phyloP scores from a whole-genome alignment of 2,329 filamentous ascomycete genomes.

The Cyphellophora europaea region DNA sequence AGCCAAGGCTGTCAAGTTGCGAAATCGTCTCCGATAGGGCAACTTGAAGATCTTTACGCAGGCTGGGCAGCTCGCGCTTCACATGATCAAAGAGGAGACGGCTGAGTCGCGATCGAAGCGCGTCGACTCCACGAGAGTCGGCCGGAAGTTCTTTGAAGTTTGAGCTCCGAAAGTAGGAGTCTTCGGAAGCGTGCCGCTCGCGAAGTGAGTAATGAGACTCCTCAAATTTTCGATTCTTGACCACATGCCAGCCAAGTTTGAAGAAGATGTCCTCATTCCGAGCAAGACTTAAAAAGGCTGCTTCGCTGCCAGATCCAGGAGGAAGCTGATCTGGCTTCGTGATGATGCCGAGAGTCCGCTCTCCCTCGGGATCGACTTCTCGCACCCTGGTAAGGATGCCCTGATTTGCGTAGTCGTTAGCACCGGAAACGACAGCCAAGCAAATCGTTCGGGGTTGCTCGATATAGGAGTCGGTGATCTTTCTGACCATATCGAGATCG shows the following conservation, averaged over 20 bases:
- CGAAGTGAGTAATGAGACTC: constrained; percentile 8
- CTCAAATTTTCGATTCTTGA: constrained; percentile 19
- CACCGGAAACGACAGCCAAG: constrained; percentile 36
- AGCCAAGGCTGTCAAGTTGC: constrained; percentile 21
- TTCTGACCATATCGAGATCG: constrained; percentile 46
- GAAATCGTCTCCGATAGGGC: no score
- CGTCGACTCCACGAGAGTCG: background rate
- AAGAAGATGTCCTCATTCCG: constrained; percentile 29
- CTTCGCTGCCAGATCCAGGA: constrained; percentile 26
- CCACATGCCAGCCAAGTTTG: constrained; percentile 22
- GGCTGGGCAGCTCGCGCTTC: constrained; percentile 12
- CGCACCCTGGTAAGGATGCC: constrained; percentile 28
- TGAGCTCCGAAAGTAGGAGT: background rate
- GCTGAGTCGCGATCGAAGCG: constrained; percentile 16
- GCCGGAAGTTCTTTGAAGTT: background rate
- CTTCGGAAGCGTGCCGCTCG: constrained; percentile 14
- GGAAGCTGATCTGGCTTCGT: constrained; percentile 37
- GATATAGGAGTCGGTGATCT: constrained; percentile 34
- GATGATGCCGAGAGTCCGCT: constrained; percentile 36
- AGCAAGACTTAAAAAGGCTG: constrained; percentile 26
- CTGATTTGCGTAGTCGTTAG: constrained; percentile 34
- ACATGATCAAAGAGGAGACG: constrained; percentile 18
- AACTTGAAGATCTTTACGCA: constrained; percentile 20
- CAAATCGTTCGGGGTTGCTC: constrained; percentile 34
- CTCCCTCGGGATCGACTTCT: constrained; percentile 24